A percentile compares a stretch with the other conserved stretches of the same genome.
These are phyloP conservation scores for Ophiostoma ips DNA, from an alignment of 2,329 filamentous ascomycete species.

Conservation along the genomic window DNA sequence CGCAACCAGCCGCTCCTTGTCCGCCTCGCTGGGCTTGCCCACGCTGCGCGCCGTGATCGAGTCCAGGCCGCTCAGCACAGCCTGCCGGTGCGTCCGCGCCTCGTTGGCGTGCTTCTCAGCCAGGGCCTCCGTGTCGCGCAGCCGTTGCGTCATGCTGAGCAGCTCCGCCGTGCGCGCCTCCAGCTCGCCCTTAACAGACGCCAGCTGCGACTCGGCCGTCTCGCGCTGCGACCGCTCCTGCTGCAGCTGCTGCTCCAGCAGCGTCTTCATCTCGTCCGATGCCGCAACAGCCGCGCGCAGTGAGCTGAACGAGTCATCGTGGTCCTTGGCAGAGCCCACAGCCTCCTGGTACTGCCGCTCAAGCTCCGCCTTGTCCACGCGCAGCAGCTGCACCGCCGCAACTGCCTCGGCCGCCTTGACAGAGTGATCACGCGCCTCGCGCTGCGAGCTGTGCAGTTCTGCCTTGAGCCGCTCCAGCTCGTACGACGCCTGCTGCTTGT, in stretches of 20 bases:
- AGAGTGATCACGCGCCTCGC: slow-evolving; percentile 65
- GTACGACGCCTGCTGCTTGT: slow-evolving; percentile 67
- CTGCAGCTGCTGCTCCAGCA: slow-evolving; percentile 68
- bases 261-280: slow-evolving; percentile 60
- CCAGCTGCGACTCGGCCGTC: slow-evolving; percentile 60
- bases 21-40: slow-evolving; percentile 28
- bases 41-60: slow-evolving; percentile 45
- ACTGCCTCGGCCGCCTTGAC: slow-evolving; percentile 65
- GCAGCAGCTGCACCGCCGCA: slow-evolving; percentile 59
- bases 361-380: slow-evolving; percentile 74
- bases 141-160: slow-evolving; percentile 54
- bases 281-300: slow-evolving; percentile 66
- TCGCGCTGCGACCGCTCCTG: slow-evolving; percentile 71
- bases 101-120: slow-evolving; percentile 79
- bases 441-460: slow-evolving; percentile 70
- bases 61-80: slow-evolving; percentile 69
- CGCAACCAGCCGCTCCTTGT: slow-evolving; percentile 53
- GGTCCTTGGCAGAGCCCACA: slow-evolving; percentile 52
- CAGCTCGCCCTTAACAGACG: slow-evolving; percentile 66
- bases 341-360: slow-evolving; percentile 53
- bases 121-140: slow-evolving; percentile 77
- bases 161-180: slow-evolving; percentile 69
- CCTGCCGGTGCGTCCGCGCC: slow-evolving; percentile 70
- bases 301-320: slow-evolving; percentile 56
- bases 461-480: slow-evolving; percentile 77